Conservation (phyloP, 1,139 yeast genomes). For the Diutina catenulata region DNA sequence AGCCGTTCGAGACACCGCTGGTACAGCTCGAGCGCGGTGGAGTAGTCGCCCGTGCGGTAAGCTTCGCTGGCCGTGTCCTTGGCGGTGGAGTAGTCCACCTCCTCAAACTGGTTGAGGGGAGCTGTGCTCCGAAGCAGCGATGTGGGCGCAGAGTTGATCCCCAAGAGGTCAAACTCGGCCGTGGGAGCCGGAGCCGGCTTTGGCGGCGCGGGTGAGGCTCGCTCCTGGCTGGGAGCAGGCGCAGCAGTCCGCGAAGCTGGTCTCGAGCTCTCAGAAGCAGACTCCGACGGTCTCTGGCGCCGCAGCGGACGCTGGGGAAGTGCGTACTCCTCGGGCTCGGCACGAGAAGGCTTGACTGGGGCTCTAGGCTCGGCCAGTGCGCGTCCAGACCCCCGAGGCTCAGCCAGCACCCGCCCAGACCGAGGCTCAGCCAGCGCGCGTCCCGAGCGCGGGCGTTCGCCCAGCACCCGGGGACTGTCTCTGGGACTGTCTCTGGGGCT, state of each 20-base stretch:
- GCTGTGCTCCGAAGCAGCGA: neutral
- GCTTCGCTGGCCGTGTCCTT: conserved; percentile 50
- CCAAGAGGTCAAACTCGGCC: neutral
- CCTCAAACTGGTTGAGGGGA: conserved; percentile 28
- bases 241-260: conserved; percentile 8
- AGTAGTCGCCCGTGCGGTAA: conserved; percentile 75
- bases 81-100: conserved; percentile 42
- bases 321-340: neutral
- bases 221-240: conserved; percentile 7
- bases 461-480: too few relatives aligned
- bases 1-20: conserved; percentile 47
- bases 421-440: too few relatives aligned
- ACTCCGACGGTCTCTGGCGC: conserved; percentile 6
- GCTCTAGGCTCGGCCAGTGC: conserved; percentile 6
- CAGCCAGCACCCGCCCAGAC: too few relatives aligned
- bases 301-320: conserved; percentile 7
- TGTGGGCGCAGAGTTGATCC: neutral
- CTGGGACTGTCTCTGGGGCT: conserved; percentile 18
- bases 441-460: too few relatives aligned
- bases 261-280: conserved; percentile 2
- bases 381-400: conserved; percentile 11
- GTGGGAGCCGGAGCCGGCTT: too few relatives aligned
- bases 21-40: conserved; percentile 51
- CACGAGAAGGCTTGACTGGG: conserved; percentile 3
- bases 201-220: too few relatives aligned